Percentiles rank a stretch among this genome's conserved stretches.
phyloP scores from a whole-genome alignment of 1,284 basidiomycete genomes.

The Trichosporon coremiiforme region DNA sequence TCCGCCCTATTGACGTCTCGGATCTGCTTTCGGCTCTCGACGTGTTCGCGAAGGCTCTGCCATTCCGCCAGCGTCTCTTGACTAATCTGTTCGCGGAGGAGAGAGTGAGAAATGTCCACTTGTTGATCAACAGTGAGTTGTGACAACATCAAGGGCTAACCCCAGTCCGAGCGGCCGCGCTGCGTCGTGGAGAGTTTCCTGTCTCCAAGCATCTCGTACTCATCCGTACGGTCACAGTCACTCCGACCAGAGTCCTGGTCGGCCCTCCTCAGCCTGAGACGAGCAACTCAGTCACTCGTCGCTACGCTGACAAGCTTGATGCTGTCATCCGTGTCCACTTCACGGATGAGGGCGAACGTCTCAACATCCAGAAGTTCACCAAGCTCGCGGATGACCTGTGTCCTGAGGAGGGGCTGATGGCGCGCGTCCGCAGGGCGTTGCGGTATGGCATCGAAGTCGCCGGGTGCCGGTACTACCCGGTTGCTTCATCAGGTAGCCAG shows the following conservation, averaged over 20 bases:
- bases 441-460: slow-evolving; percentile 49
- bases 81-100: slow-evolving; percentile 51
- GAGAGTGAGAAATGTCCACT: slow-evolving; percentile 40
- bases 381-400: slow-evolving; percentile 40
- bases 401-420: slow-evolving; percentile 49
- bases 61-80: slow-evolving; percentile 46
- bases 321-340: slow-evolving; percentile 55
- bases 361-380: slow-evolving; percentile 49
- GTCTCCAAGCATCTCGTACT: slow-evolving; percentile 45
- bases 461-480: slow-evolving; percentile 47
- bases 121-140: slow-evolving; percentile 37
- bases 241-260: slow-evolving; percentile 53
- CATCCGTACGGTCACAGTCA: slow-evolving; percentile 52
- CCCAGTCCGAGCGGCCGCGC: slow-evolving; percentile 13
- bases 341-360: slow-evolving; percentile 51
- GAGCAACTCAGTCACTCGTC: slow-evolving; percentile 53
- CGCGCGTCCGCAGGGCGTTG: slow-evolving; percentile 50
- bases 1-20: slow-evolving; percentile 41
- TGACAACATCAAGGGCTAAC: neutral
- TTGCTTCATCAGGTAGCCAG: slow-evolving; percentile 51
- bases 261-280: slow-evolving; percentile 52
- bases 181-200: slow-evolving; percentile 13
- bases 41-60: slow-evolving; percentile 25
- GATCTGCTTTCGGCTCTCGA: slow-evolving; percentile 36
- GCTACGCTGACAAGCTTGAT: slow-evolving; percentile 45